A percentile compares a stretch with the other conserved stretches of the same genome.
These are phyloP conservation scores for Fusarium tjaetaba DNA, from an alignment of 2,329 filamentous ascomycete species.

Conservation along the genomic window DNA sequence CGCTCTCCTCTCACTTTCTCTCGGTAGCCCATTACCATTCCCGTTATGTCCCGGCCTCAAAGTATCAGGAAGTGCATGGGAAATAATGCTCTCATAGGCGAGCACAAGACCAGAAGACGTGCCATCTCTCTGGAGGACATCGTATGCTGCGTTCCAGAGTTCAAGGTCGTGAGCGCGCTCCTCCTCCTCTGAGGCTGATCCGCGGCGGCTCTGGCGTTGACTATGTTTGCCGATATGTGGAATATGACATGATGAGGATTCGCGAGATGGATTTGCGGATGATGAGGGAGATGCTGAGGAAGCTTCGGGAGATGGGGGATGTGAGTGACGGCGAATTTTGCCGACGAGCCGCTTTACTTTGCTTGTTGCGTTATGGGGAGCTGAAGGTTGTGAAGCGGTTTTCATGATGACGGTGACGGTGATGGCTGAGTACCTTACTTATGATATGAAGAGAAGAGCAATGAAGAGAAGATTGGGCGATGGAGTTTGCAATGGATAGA, in stretches of 20 bases:
- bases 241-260: slow-evolving; percentile 27
- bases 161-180: slow-evolving; percentile 40
- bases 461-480: background rate
- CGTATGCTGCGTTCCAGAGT: slow-evolving; percentile 51
- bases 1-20: slow-evolving; percentile 40
- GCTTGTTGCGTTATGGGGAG: slow-evolving; percentile 15
- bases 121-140: slow-evolving; percentile 45
- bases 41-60: slow-evolving; percentile 45
- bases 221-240: slow-evolving; percentile 25
- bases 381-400: slow-evolving; percentile 22
- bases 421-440: background rate
- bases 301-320: slow-evolving; percentile 11
- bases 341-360: slow-evolving; percentile 39
- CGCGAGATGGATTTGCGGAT: slow-evolving; percentile 18
- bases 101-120: slow-evolving; percentile 46
- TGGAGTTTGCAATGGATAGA: background rate
- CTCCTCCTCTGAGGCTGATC: slow-evolving; percentile 20
- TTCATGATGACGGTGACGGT: slow-evolving; percentile 19
- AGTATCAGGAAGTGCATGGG: slow-evolving; percentile 48
- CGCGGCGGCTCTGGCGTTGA: slow-evolving; percentile 18
- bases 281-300: slow-evolving; percentile 21
- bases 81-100: slow-evolving; percentile 51
- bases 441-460: background rate
- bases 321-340: slow-evolving; percentile 36
- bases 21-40: slow-evolving; percentile 35